Percentiles rank a stretch among this genome's conserved stretches.
These are phyloP conservation scores for Prunus davidiana DNA, from an alignment of 306 rosid species.

Conservation along the genomic window DNA sequence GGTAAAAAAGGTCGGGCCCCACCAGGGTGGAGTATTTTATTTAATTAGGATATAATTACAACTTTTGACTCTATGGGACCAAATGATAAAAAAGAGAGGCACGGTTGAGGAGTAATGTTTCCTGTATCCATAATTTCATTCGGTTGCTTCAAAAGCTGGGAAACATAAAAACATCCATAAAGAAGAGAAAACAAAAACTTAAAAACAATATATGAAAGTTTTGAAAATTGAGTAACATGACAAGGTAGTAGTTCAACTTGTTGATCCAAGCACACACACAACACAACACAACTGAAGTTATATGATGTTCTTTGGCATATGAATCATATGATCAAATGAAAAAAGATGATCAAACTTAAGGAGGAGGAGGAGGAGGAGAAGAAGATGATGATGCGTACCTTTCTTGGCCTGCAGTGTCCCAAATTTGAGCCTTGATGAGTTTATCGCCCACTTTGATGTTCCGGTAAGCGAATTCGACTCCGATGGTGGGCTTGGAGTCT, in stretches of 20 bases:
- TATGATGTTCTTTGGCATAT: not conserved
- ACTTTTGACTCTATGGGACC: not conserved
- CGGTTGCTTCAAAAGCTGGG: slow-evolving; percentile 3
- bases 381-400: slow-evolving; percentile 35
- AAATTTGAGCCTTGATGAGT: slow-evolving; percentile 85
- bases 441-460: slow-evolving; percentile 64
- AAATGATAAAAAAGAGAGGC: not conserved
- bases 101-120: not conserved
- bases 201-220: too few relatives aligned
- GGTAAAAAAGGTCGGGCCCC: slow-evolving; percentile 32
- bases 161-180: not conserved
- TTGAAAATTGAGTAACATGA: too few relatives aligned
- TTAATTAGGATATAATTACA: not conserved
- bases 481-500: slow-evolving; percentile 89
- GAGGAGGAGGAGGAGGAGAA: not conserved
- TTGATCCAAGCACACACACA: too few relatives aligned
- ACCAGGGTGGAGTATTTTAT: not conserved
- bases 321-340: not conserved
- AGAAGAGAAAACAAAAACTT: not conserved
- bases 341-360: not conserved
- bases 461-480: slow-evolving; percentile 91
- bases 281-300: too few relatives aligned
- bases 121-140: not conserved
- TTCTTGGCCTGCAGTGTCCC: slow-evolving; percentile 99
- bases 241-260: too few relatives aligned